Base-by-base conservation (phyloP, 768 basidiomycete genomes). In the Leccinum barrowsii region DNA sequence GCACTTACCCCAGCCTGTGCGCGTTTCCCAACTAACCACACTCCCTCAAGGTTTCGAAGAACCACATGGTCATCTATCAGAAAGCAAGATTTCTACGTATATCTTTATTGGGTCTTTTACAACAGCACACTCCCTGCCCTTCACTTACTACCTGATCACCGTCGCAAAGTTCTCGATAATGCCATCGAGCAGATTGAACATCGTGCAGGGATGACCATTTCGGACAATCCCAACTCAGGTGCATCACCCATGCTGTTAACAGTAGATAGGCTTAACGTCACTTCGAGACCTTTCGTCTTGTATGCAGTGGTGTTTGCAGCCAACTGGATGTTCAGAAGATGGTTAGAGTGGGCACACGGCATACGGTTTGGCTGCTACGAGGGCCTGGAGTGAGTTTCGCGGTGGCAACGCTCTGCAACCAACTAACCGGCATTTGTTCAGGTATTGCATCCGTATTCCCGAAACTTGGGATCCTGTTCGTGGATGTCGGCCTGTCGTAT, bases 31-130 rank as follows among this genome's bases (percentile, higher is more conserved):
- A 21, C 54, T 63, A 7, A 68, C 24, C 24, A 49, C 32, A 12
- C 26, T 34, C 32, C 17, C 40, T 40, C 56, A 65, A 67, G 92
- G 92, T 95, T 95, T 70, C 75, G 80, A 56, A 85, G 83, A 63
- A 83, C 79, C 15, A 83, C 85, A 0, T 96, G 90, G 89, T 86
- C 86, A 0, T 76, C 80, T 12, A 81, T 96, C 57, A 83, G 78
- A 47, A 78, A 76, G 17, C 75, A 81, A 40, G 83, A 92, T 68
- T 74, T 92, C 56, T 78, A 78, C 44, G 76, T 82, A 59, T 95
- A 92, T 89, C 75, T 96, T 30, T 85, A 90, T 57, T 95, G 93
- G 92, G 81, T 84, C 22, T 85, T 90, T 66, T 94, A 86, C 72
- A 88, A 88, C 67, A 76, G 80, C 5, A 77, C 84, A 40, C 75